Conservation (phyloP, 305 asterid genomes). For the Euphrasia arctica region DNA sequence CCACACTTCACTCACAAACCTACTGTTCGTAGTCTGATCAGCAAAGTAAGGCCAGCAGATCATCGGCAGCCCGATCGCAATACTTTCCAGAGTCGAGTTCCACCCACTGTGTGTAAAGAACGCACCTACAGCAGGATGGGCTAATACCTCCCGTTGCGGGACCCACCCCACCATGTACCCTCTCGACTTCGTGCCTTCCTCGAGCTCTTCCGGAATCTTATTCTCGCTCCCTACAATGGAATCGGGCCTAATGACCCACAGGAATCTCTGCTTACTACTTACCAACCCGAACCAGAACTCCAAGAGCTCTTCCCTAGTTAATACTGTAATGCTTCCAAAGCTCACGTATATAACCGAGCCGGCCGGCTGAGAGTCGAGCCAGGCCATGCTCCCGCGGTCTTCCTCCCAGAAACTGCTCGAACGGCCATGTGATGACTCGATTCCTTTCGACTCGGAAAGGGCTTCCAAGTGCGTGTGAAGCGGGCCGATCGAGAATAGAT, state of each 20-base stretch:
- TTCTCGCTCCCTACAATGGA: not conserved
- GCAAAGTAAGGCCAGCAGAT: constrained; percentile 31
- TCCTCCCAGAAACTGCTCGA: constrained; percentile 11
- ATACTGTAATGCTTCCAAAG: not conserved
- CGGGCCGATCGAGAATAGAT: not conserved
- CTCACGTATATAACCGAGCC: not conserved
- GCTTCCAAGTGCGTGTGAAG: not conserved
- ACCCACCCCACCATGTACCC: constrained; percentile 30
- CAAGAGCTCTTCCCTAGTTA: not conserved
- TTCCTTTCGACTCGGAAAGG: not conserved
- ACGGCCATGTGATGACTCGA: not conserved
- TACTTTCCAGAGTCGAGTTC: constrained; percentile 33
- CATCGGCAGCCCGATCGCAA: constrained; percentile 29
- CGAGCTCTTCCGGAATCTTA: not conserved
- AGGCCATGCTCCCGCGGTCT: not conserved
- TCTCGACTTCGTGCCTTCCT: not conserved
- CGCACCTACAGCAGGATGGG: constrained; percentile 28
- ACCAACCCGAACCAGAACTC: not conserved
- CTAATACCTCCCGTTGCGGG: constrained; percentile 29
- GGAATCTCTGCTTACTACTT: not conserved
- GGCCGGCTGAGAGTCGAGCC: constrained; percentile 6
- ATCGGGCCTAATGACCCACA: constrained; percentile 9
- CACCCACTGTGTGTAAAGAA: constrained; percentile 37
- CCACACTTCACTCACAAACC: constrained; percentile 32
- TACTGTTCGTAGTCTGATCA: constrained; percentile 30